Conservation (phyloP, 2,329 filamentous ascomycete genomes). For the Trichoderma sp. region DNA sequence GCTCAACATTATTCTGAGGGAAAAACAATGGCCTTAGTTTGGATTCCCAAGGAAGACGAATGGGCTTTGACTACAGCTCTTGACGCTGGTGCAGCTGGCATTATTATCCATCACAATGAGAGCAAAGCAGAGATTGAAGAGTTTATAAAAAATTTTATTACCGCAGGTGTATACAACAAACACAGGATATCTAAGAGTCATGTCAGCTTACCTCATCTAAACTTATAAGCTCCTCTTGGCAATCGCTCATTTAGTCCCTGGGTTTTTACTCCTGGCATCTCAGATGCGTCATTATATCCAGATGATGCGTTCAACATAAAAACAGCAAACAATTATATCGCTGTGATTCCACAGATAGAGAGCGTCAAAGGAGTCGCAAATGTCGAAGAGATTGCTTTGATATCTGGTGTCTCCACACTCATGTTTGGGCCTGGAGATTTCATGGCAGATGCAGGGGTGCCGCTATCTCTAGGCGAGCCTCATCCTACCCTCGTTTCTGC, state of each 20-base stretch:
- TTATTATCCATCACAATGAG: conserved; percentile 16
- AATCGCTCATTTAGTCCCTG: conserved; percentile 17
- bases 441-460: conserved; percentile 2
- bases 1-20: conserved; percentile 17
- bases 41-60: conserved; percentile 11
- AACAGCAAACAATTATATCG: conserved; percentile 2
- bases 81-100: conserved; percentile 17
- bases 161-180: neutral
- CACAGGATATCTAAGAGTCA: neutral
- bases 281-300: conserved; percentile 12
- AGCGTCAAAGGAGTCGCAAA: conserved; percentile 14
- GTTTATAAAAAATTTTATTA: conserved; percentile 14
- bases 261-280: conserved; percentile 20
- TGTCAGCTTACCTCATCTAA: neutral
- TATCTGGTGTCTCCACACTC: conserved; percentile 7
- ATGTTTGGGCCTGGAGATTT: conserved; percentile 23
- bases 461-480: neutral
- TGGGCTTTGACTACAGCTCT: conserved; percentile 10
- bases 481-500: conserved; percentile 6
- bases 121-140: conserved; percentile 8
- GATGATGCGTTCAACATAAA: conserved; percentile 21
- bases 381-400: conserved; percentile 12
- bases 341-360: conserved; percentile 11
- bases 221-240: conserved; percentile 3
- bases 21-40: conserved; percentile 2